Percentiles rank a stretch among this genome's conserved stretches.
phyloP scores from a whole-genome alignment of 2,329 filamentous ascomycete genomes.

The Colletotrichum scovillei region DNA sequence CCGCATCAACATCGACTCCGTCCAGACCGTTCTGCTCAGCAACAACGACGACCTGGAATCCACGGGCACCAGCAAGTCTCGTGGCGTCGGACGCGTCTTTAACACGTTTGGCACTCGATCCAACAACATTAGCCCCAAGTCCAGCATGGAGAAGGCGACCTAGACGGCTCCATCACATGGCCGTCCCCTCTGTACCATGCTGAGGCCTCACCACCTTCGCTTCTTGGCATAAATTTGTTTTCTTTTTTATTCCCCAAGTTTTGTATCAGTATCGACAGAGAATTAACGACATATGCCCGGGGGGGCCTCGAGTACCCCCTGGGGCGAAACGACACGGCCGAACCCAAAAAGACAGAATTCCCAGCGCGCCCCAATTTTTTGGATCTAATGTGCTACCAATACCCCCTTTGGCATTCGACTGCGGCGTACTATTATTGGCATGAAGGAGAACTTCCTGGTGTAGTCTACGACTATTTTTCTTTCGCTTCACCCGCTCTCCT shows the following conservation, averaged over 20 bases:
- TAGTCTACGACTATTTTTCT: conserved; percentile 36
- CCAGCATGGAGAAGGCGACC: conserved; percentile 60
- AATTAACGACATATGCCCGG: conserved; percentile 24
- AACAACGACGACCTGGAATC: conserved; percentile 48
- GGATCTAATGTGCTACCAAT: conserved; percentile 35
- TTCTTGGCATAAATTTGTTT: conserved; percentile 32
- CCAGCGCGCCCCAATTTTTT: conserved; percentile 32
- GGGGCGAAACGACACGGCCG: conserved; percentile 36
- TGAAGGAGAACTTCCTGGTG: conserved; percentile 34
- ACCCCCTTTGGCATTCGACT: conserved; percentile 36
- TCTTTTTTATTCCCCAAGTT: conserved; percentile 23
- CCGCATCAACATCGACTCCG: conserved; percentile 76
- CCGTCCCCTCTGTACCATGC: conserved; percentile 15
- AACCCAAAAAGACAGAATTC: conserved; percentile 34
- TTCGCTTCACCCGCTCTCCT: conserved; percentile 31
- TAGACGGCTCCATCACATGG: conserved; percentile 49
- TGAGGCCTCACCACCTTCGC: conserved; percentile 13
- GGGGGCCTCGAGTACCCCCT: conserved; percentile 19
- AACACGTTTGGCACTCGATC: conserved; percentile 66
- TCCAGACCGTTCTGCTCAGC: conserved; percentile 68
- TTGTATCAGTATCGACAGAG: conserved; percentile 35
- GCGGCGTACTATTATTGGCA: conserved; percentile 35
- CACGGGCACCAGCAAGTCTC: conserved; percentile 60
- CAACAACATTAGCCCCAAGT: conserved; percentile 61
- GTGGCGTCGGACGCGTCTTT: conserved; percentile 59